Evolutionary conservation across 2,329 filamentous ascomycete species (phyloP).

Genomic region (Atkinsonella texensis): DNA sequence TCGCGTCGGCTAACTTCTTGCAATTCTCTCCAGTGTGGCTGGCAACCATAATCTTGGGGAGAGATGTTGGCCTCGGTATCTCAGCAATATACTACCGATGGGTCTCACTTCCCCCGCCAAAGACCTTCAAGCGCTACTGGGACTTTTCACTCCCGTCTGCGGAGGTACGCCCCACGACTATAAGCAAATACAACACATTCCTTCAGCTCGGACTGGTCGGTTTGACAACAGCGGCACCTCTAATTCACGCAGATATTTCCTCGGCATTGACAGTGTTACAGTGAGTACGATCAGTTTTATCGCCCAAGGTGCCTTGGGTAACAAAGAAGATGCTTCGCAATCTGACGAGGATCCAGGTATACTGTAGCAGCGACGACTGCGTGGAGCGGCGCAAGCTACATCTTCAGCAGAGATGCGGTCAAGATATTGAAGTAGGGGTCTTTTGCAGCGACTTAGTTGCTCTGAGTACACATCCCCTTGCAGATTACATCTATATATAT

Average conservation of each 20-base stretch:
- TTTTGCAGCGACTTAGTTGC: background rate
- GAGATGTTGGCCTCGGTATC: slow-evolving; percentile 72
- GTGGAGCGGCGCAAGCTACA: slow-evolving; percentile 89
- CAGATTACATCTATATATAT: no score
- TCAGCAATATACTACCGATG: slow-evolving; percentile 92
- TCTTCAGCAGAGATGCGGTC: slow-evolving; percentile 79
- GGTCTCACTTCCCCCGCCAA: slow-evolving; percentile 85
- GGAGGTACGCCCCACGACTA: slow-evolving; percentile 70
- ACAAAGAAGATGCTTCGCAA: background rate
- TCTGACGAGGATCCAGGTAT: slow-evolving; percentile 40
- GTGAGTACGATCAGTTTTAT: slow-evolving; percentile 32
- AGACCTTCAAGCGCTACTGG: slow-evolving; percentile 90
- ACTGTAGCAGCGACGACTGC: slow-evolving; percentile 80
- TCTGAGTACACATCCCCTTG: no score
- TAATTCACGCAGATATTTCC: slow-evolving; percentile 49
- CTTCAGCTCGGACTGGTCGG: slow-evolving; percentile 81
- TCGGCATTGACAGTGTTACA: slow-evolving; percentile 48
- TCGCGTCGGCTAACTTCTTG: no score
- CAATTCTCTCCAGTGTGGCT: slow-evolving; percentile 53
- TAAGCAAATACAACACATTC: slow-evolving; percentile 90
- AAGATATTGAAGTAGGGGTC: slow-evolving; percentile 52
- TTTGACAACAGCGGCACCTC: slow-evolving; percentile 66
- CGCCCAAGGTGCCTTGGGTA: no score
- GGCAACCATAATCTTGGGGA: slow-evolving; percentile 77
- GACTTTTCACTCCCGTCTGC: slow-evolving; percentile 87